These are phyloP conservation scores for Auxenochlorella pyrenoidosa DNA, from an alignment of 139 green algal species.

Conservation along the genomic window DNA sequence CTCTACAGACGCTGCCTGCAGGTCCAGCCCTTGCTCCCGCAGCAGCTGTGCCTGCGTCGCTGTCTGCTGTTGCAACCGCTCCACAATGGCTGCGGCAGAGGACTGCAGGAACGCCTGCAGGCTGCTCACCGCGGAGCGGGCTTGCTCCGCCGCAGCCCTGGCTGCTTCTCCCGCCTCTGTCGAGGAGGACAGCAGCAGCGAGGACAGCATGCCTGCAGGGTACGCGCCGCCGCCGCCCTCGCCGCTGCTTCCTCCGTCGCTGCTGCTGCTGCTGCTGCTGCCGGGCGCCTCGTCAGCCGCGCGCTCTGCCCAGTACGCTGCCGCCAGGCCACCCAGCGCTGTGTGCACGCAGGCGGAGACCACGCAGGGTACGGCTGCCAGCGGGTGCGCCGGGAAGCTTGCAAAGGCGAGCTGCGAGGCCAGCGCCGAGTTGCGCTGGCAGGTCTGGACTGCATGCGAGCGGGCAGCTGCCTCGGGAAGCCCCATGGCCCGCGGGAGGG, in stretches of 20 bases:
- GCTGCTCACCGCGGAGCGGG: neutral
- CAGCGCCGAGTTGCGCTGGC: slow-evolving; percentile 81
- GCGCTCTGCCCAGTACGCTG: slow-evolving; percentile 60
- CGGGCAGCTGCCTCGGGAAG: slow-evolving; percentile 57
- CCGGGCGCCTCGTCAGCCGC: neutral
- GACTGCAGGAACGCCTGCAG: neutral
- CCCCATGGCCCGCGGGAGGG: slow-evolving; percentile 48
- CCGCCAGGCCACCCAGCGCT: slow-evolving; percentile 73
- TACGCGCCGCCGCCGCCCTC: neutral
- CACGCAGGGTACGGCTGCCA: slow-evolving; percentile 78
- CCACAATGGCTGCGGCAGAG: neutral
- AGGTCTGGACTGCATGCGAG: slow-evolving; percentile 75
- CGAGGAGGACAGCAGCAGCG: neutral
- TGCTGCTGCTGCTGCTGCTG: neutral
- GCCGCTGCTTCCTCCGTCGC: neutral
- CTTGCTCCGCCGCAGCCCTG: neutral
- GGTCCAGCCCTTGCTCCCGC: neutral
- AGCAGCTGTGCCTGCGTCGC: neutral
- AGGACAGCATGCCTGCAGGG: neutral
- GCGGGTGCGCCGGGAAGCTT: slow-evolving; percentile 74
- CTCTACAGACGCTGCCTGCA: neutral
- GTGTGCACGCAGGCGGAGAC: slow-evolving; percentile 82
- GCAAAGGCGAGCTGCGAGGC: slow-evolving; percentile 77
- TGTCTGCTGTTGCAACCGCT: neutral
- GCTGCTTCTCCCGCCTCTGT: neutral